phyloP scores from a whole-genome alignment of 805 yeast genomes.

The Priceomyces castillae region DNA sequence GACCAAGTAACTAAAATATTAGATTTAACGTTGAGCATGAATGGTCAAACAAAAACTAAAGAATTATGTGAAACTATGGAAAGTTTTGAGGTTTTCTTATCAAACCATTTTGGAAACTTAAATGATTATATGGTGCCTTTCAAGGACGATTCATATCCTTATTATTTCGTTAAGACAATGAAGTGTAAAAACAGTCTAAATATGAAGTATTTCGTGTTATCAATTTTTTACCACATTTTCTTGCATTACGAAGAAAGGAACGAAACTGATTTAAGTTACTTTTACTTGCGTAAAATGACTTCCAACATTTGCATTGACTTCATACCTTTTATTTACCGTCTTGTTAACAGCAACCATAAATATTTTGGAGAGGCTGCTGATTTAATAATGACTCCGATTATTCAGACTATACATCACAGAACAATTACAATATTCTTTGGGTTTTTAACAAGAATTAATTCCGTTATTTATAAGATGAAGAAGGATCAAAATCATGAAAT shows the following conservation, averaged over 20 bases:
- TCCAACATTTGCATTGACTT: constrained; percentile 27
- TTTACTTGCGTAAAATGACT: constrained; percentile 30
- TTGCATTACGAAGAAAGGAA: constrained; percentile 36
- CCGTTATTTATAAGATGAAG: constrained; percentile 22
- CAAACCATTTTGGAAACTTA: constrained; percentile 27
- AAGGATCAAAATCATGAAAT: constrained; percentile 15
- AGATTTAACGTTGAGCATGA: constrained; percentile 19
- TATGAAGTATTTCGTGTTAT: constrained; percentile 25
- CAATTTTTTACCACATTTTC: constrained; percentile 33
- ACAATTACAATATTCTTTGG: constrained; percentile 25
- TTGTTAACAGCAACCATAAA: constrained; percentile 27
- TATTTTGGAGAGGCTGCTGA: constrained; percentile 45
- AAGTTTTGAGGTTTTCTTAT: constrained; percentile 35
- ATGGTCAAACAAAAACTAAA: constrained; percentile 14
- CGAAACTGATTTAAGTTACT: constrained; percentile 28
- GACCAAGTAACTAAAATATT: constrained; percentile 26
- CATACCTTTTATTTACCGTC: constrained; percentile 27
- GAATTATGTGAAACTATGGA: constrained; percentile 22
- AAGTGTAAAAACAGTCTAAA: constrained; percentile 28
- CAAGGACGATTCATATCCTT: constrained; percentile 12
- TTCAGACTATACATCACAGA: constrained; percentile 27
- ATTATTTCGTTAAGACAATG: constrained; percentile 21
- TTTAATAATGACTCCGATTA: constrained; percentile 39
- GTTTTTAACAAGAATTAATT: constrained; percentile 22
- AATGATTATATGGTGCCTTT: constrained; percentile 18